These are phyloP conservation scores for Cordyceps cateniannulata DNA, from an alignment of 2,329 filamentous ascomycete genomes.

Conservation along the genomic window DNA sequence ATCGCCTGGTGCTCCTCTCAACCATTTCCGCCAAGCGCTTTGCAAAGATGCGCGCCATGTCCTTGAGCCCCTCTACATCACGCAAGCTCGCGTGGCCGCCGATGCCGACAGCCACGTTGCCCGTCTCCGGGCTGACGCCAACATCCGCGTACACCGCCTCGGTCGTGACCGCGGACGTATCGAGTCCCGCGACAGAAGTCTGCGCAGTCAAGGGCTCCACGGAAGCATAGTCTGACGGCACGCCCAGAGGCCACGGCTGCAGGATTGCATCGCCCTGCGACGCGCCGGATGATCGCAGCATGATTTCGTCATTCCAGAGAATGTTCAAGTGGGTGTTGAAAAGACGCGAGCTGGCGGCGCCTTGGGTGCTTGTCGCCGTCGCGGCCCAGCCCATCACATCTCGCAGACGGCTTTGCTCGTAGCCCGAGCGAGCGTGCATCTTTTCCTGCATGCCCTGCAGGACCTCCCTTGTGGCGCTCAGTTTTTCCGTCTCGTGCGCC, in stretches of 20 bases:
- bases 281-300: background rate
- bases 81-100: background rate
- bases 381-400: background rate
- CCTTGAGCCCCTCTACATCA: background rate
- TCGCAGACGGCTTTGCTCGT: constrained; percentile 11
- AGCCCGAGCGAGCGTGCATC: background rate
- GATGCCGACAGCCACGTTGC: background rate
- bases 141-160: background rate
- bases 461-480: background rate
- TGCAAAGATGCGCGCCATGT: background rate
- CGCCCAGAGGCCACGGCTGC: background rate
- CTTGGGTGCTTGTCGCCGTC: background rate
- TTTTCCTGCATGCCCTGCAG: constrained; percentile 2
- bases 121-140: background rate
- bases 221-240: constrained; percentile 1
- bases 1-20: background rate
- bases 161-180: background rate
- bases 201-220: background rate
- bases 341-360: background rate
- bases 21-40: background rate
- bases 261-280: background rate
- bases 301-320: background rate
- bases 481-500: background rate
- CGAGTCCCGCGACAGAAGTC: background rate
- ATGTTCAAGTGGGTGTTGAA: background rate